These are phyloP conservation scores for Salix arbutifolia DNA, from an alignment of 345 rosid genomes.

Conservation along the genomic window DNA sequence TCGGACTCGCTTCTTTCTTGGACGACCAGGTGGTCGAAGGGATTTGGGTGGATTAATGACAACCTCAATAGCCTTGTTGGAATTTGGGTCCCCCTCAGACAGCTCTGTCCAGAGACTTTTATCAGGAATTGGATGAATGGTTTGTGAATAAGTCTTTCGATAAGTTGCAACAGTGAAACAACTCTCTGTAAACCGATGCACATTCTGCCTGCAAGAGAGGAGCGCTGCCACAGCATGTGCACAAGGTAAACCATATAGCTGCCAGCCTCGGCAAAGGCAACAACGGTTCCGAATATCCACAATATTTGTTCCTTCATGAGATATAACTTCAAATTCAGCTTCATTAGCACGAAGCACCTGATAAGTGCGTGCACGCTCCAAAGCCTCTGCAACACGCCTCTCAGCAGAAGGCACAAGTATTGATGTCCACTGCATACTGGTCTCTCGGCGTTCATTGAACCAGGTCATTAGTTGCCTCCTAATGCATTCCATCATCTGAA, in stretches of 20 bases:
- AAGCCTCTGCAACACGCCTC: conserved; percentile 78
- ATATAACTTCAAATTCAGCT: conserved; percentile 90
- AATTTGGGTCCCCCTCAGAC: conserved; percentile 60
- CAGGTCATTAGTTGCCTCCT: conserved; percentile 97
- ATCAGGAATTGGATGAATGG: conserved; percentile 94
- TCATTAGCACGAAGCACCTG: conserved; percentile 94
- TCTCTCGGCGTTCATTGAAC: conserved; percentile 92
- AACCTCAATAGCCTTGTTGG: conserved; percentile 40
- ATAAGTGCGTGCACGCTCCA: conserved; percentile 74
- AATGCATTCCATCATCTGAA: conserved; percentile 99
- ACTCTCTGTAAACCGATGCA: conserved; percentile 87
- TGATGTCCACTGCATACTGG: conserved; percentile 92
- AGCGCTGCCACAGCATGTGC: conserved; percentile 99
- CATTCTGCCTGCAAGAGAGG: conserved; percentile 96
- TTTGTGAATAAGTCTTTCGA: conserved; percentile 86
- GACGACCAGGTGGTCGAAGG: conserved; percentile 87
- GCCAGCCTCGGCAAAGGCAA: conserved; percentile 98
- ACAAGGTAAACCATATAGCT: conserved; percentile 88
- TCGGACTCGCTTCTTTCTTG: conserved; percentile 85
- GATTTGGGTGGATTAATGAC: conserved; percentile 82
- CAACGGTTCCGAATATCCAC: conserved; percentile 89
- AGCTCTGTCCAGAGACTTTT: conserved; percentile 85
- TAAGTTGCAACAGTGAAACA: conserved; percentile 95
- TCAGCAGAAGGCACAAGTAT: conserved; percentile 93
- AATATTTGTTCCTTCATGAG: conserved; percentile 82